Conservation (phyloP, 495 filamentous ascomycete genomes). For the Daldinia vernicosa region DNA sequence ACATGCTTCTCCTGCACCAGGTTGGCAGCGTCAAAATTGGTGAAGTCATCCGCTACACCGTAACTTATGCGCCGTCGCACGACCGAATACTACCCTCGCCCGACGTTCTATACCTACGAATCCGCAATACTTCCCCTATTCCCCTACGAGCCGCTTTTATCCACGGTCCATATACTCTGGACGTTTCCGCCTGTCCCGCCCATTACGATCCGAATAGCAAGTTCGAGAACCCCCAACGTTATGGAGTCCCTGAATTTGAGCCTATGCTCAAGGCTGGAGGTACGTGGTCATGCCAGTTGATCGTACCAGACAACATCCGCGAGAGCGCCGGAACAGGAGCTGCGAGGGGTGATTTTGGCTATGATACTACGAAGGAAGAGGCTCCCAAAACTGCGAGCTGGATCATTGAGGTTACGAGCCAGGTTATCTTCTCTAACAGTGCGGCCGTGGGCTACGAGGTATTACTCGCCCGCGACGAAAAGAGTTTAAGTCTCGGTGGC, state of each 20-base stretch:
- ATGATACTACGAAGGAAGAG: constrained; percentile 41
- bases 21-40: constrained; percentile 89
- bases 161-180: constrained; percentile 92
- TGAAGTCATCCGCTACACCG: constrained; percentile 88
- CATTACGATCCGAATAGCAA: constrained; percentile 81
- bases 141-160: constrained; percentile 93
- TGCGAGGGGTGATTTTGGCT: constrained; percentile 48
- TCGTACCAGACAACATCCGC: constrained; percentile 76
- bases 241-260: constrained; percentile 87
- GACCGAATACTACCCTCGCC: constrained; percentile 90
- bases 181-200: constrained; percentile 82
- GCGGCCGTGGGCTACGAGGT: constrained; percentile 93
- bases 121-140: constrained; percentile 91
- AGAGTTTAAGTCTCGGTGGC: constrained; percentile 74
- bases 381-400: constrained; percentile 72
- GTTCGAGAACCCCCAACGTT: constrained; percentile 65
- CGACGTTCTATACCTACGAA: constrained; percentile 76
- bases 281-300: constrained; percentile 78
- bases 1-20: constrained; percentile 91
- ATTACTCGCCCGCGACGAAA: constrained; percentile 84
- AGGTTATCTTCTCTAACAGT: constrained; percentile 88
- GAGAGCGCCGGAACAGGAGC: constrained; percentile 57
- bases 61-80: constrained; percentile 88
- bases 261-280: constrained; percentile 95
- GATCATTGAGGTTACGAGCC: constrained; percentile 90